Base-by-base conservation (phyloP, 805 yeast genomes). In the Spathaspora passalidarum region DNA sequence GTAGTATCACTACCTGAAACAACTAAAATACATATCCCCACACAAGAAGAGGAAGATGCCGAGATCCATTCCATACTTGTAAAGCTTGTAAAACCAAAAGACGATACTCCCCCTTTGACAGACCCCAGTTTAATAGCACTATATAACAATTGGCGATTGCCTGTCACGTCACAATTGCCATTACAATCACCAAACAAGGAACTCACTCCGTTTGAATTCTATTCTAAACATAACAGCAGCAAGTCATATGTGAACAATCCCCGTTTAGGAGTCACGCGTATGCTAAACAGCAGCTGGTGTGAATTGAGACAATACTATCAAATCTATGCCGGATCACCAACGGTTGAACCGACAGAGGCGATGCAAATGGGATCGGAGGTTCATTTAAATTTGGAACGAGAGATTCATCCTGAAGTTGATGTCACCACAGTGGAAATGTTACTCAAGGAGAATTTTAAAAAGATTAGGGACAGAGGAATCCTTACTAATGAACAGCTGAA, bases 261-360 rank as follows among this genome's bases (percentile, higher is more conserved):
- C 14, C 56, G 86, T 35, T 57, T 82, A 13, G 76, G 82, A 1
- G 89, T 85, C 3, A 83, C 91, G 0, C 76, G 72, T 45, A 58
- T 86, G 7, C 61, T 83, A 9, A 78, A 84, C 0, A 69, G 76
- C 25, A 62, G 73, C 13, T 86, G 89, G 87, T 86, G 94, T 66
- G 92, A 86, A 60, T 62, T 86, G 39, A 65, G 80, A 35, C 71
- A 66, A 16, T 71, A 75, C 48, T 86, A 80, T 56, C 70, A 73
- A 19, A 56, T 80, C 0, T 85, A 77, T 52, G 65, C 82, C 0
- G 72, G 73, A 17, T 64, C 73, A 5, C 62, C 53, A 14, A 5
- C 25, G 6, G 36, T 48, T 36, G 45, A 53, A 25, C 61, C 61
- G 18, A 75, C 75, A 4, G 52, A 49, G 2, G 71, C 75, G 2